A percentile compares a stretch with the other conserved stretches of the same genome.
These are phyloP conservation scores for Solanum habrochaites DNA, from an alignment of 257 asterid species.

Conservation along the genomic window DNA sequence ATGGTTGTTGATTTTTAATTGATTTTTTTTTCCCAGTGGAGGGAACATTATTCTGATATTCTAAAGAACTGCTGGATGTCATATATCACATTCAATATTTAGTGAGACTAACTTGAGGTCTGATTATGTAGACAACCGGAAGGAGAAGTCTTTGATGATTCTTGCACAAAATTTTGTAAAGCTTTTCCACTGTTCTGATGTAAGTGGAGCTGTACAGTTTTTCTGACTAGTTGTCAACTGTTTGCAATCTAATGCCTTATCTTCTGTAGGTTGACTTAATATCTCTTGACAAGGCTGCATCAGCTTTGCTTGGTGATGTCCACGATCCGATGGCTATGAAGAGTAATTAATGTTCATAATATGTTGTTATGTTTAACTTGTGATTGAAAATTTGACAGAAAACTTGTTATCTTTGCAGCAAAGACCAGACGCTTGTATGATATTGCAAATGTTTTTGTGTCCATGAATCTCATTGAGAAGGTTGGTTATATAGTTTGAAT, in stretches of 20 bases:
- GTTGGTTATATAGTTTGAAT: slow-evolving; percentile 18
- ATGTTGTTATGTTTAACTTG: background rate
- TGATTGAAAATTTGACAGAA: background rate
- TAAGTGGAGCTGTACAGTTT: slow-evolving; percentile 18
- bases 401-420: slow-evolving; percentile 25
- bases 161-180: slow-evolving; percentile 51
- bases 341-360: slow-evolving; percentile 32
- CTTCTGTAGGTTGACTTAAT: slow-evolving; percentile 38
- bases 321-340: slow-evolving; percentile 35
- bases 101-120: background rate
- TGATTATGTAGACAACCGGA: slow-evolving; percentile 35
- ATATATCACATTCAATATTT: background rate
- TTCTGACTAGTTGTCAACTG: background rate
- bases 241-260: background rate
- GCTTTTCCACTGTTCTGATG: slow-evolving; percentile 58
- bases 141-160: slow-evolving; percentile 48
- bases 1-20: background rate
- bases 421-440: slow-evolving; percentile 62
- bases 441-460: slow-evolving; percentile 52
- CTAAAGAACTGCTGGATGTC: background rate
- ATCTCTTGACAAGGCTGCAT: slow-evolving; percentile 48
- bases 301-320: slow-evolving; percentile 45
- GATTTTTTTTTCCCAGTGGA: background rate
- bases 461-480: slow-evolving; percentile 61
- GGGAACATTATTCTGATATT: background rate